Percentiles rank a stretch among this genome's conserved stretches.
Conservation (phyloP, 352 stramenopile genomes). For the Saprolegnia parasitica region DNA sequence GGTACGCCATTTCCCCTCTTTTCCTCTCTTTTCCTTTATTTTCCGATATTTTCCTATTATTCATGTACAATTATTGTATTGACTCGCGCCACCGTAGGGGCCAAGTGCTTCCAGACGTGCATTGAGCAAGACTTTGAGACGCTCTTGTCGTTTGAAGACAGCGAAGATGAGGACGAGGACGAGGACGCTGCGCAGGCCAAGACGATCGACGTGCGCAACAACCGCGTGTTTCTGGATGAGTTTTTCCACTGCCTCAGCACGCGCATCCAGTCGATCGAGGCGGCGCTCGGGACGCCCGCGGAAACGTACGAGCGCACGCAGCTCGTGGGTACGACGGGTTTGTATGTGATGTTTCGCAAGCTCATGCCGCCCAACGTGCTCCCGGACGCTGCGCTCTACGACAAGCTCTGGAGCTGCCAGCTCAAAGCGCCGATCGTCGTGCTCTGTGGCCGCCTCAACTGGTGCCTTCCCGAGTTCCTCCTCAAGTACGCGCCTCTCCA, state of each 20-base stretch:
- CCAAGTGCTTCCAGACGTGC: slow-evolving; percentile 76
- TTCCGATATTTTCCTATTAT: too few relatives aligned
- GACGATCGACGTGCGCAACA: slow-evolving; percentile 76
- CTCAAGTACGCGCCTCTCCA: slow-evolving; percentile 76
- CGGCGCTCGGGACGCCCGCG: slow-evolving; percentile 69
- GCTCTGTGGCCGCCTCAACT: slow-evolving; percentile 79
- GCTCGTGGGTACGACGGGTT: slow-evolving; percentile 79
- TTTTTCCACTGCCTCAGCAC: slow-evolving; percentile 82
- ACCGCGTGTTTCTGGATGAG: slow-evolving; percentile 78
- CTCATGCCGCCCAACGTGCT: slow-evolving; percentile 78
- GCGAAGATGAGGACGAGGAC: slow-evolving; percentile 38
- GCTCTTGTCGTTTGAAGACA: slow-evolving; percentile 52
- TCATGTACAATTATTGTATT: neutral
- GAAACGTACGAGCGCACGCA: slow-evolving; percentile 87
- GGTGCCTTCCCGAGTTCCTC: slow-evolving; percentile 84
- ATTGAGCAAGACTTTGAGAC: slow-evolving; percentile 88
- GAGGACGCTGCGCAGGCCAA: slow-evolving; percentile 55
- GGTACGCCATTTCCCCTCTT: slow-evolving; percentile 36
- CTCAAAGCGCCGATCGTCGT: slow-evolving; percentile 77
- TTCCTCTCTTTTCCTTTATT: neutral
- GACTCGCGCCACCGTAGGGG: neutral
- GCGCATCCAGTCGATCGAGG: slow-evolving; percentile 54
- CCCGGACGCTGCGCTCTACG: slow-evolving; percentile 87
- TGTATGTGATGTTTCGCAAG: slow-evolving; percentile 87
- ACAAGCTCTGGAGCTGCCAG: slow-evolving; percentile 86